Conservation (phyloP, 2,329 filamentous ascomycete genomes). For the Trichophyton schoenleinii region DNA sequence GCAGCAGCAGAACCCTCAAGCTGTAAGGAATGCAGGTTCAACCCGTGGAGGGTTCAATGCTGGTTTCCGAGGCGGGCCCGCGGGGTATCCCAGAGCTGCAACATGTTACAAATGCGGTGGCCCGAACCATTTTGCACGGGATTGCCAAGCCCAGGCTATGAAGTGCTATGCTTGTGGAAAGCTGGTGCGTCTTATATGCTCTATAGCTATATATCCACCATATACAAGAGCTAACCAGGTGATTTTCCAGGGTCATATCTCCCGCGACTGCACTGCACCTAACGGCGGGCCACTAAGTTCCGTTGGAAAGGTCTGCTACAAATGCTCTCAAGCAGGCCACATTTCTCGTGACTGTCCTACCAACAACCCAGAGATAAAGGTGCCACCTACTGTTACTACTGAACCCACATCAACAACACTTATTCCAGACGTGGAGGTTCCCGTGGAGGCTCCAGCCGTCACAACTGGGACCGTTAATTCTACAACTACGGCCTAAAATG, state of each 20-base stretch:
- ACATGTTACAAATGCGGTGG: conserved; percentile 60
- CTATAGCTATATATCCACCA: neutral
- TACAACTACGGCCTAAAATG: neutral
- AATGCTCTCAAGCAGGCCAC: conserved; percentile 88
- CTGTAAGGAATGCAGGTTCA: conserved; percentile 52
- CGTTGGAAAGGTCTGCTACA: conserved; percentile 96
- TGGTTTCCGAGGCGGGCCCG: conserved; percentile 60
- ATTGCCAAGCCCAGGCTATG: conserved; percentile 97
- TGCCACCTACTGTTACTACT: conserved; percentile 15
- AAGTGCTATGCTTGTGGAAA: conserved; percentile 98
- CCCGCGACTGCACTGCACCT: conserved; percentile 85
- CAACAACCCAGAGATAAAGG: conserved; percentile 43
- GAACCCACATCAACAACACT: conserved; percentile 32
- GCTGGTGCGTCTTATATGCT: conserved; percentile 37
- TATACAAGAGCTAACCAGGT: conserved; percentile 8
- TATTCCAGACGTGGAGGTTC: conserved; percentile 17
- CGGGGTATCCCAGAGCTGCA: conserved; percentile 41
- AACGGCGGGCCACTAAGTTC: conserved; percentile 94
- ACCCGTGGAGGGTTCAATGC: conserved; percentile 54
- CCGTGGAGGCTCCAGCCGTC: conserved; percentile 26
- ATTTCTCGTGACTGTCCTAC: conserved; percentile 92
- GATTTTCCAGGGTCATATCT: conserved; percentile 59
- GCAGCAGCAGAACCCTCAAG: conserved; percentile 40
- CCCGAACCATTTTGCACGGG: conserved; percentile 95
- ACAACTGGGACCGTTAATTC: conserved; percentile 34